Percentiles rank a stretch among this genome's conserved stretches.
These are phyloP conservation scores for Russula sp. DNA, from an alignment of 768 basidiomycete species.

Conservation along the genomic window DNA sequence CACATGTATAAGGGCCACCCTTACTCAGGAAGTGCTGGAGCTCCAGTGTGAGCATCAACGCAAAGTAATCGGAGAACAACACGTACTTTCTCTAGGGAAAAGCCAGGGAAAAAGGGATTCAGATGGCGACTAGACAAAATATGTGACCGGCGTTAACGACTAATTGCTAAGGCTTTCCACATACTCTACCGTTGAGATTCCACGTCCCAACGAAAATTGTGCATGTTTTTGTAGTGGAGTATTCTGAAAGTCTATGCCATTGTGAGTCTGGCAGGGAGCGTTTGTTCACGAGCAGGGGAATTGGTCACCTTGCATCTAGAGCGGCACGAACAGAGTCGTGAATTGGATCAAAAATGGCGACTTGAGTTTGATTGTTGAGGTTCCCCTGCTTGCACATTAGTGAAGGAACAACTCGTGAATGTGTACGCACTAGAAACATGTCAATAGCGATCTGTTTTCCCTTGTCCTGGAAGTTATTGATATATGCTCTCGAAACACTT, in stretches of 20 bases:
- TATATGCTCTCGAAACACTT: constrained; percentile 91
- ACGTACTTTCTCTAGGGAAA: constrained; percentile 73
- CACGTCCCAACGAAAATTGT: constrained; percentile 86
- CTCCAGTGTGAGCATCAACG: neutral
- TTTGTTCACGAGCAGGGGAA: constrained; percentile 8
- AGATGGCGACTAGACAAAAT: constrained; percentile 52
- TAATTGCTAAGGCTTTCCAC: constrained; percentile 20
- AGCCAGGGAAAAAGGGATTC: constrained; percentile 88
- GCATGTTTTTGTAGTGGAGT: constrained; percentile 67
- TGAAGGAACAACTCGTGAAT: neutral
- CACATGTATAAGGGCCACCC: constrained; percentile 15
- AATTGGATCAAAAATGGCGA: constrained; percentile 90
- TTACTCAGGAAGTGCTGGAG: constrained; percentile 41
- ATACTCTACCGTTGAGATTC: constrained; percentile 89
- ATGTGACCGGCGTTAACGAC: neutral
- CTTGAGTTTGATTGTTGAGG: constrained; percentile 77
- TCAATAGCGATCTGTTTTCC: constrained; percentile 93
- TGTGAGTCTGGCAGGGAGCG: neutral
- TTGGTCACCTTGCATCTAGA: constrained; percentile 56
- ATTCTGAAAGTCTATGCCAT: constrained; percentile 59
- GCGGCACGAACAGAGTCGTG: constrained; percentile 77
- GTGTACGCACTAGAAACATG: constrained; percentile 71
- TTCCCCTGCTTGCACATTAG: constrained; percentile 63
- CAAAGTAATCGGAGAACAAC: neutral
- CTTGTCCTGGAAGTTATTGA: constrained; percentile 96